Conservation (phyloP, 1,284 basidiomycete species). For the Trametes hirsuta region DNA sequence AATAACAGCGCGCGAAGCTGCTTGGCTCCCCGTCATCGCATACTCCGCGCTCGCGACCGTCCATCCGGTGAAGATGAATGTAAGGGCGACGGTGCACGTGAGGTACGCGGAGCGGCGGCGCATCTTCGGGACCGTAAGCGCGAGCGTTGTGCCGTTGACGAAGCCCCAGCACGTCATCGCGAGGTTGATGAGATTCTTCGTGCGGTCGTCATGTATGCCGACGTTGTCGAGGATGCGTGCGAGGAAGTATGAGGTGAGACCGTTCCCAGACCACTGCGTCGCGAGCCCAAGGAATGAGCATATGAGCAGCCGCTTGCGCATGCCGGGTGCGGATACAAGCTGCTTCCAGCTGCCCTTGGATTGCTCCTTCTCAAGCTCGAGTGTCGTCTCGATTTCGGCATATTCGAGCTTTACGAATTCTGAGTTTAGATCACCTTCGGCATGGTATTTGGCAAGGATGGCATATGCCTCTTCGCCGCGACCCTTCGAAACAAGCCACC, state of each 20-base stretch:
- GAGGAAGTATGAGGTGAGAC: slow-evolving; percentile 79
- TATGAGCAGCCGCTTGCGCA: slow-evolving; percentile 55
- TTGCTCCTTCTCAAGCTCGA: slow-evolving; percentile 49
- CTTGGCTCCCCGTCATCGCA: slow-evolving; percentile 43
- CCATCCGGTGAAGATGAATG: slow-evolving; percentile 54
- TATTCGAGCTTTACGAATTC: slow-evolving; percentile 58
- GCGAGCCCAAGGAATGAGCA: slow-evolving; percentile 61
- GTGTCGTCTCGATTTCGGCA: slow-evolving; percentile 56
- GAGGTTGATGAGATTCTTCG: slow-evolving; percentile 58
- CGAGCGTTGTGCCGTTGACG: slow-evolving; percentile 52
- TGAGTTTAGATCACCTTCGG: slow-evolving; percentile 50
- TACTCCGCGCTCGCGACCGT: slow-evolving; percentile 56
- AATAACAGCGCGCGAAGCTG: slow-evolving; percentile 52
- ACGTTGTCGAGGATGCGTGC: slow-evolving; percentile 71
- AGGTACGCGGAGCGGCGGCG: slow-evolving; percentile 54
- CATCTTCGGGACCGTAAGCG: slow-evolving; percentile 50
- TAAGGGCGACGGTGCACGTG: slow-evolving; percentile 49
- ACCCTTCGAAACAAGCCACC: slow-evolving; percentile 58
- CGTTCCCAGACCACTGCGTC: slow-evolving; percentile 68
- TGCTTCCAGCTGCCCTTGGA: slow-evolving; percentile 48
- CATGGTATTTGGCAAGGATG: slow-evolving; percentile 55
- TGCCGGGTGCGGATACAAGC: slow-evolving; percentile 52
- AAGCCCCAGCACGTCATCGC: slow-evolving; percentile 58
- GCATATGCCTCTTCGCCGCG: slow-evolving; percentile 49
- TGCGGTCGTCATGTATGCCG: slow-evolving; percentile 64